phyloP scores from a whole-genome alignment of 768 basidiomycete genomes.

The Suillus subluteus region DNA sequence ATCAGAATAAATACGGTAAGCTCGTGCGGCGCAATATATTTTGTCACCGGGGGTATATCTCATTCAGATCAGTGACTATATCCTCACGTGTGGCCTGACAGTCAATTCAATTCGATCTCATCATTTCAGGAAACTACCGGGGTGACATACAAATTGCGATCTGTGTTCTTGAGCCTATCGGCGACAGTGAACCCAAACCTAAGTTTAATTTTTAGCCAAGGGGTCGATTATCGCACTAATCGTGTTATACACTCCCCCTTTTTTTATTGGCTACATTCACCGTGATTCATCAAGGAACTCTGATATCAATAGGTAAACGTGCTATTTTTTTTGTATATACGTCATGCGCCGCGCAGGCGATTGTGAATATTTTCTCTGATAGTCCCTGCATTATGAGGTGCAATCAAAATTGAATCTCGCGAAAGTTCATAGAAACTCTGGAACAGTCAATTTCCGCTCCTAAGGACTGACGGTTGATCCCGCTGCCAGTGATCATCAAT shows the following conservation, averaged over 20 bases:
- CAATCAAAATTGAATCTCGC: neutral
- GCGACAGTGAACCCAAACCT: neutral
- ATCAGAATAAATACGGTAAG: neutral
- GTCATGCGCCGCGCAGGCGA: neutral
- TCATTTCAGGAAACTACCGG: neutral
- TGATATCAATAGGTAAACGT: neutral
- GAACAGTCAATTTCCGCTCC: neutral
- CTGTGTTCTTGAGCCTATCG: neutral
- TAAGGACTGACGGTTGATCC: neutral
- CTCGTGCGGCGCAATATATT: neutral
- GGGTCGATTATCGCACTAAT: neutral
- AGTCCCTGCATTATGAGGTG: neutral
- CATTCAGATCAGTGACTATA: neutral
- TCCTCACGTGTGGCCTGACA: neutral
- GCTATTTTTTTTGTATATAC: neutral
- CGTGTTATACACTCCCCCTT: neutral
- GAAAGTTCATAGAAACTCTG: neutral
- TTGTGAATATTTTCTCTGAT: neutral
- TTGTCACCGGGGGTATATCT: neutral
- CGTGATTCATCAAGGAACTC: neutral
- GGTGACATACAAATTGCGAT: neutral
- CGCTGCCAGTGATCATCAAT: neutral
- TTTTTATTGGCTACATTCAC: neutral
- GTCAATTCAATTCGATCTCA: neutral
- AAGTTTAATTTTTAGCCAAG: slow-evolving; percentile 4